Conservation (phyloP, 371 early-diverging fungal genomes). For the Rhizomucor miehei region DNA sequence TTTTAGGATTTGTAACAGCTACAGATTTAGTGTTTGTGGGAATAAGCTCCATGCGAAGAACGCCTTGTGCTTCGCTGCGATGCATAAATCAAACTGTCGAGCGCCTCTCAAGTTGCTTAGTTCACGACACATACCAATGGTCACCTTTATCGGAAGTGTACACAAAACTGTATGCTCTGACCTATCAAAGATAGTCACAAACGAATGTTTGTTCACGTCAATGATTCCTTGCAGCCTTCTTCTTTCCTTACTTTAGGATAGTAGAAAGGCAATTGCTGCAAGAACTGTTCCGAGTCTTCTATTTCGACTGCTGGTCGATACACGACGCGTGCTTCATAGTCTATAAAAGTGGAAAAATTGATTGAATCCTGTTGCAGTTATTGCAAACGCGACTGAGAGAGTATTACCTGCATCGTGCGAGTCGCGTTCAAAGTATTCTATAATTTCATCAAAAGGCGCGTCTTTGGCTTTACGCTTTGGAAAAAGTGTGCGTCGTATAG, state of each 20-base stretch:
- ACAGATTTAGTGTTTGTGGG: slow-evolving; percentile 15
- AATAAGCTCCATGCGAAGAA: slow-evolving; percentile 28
- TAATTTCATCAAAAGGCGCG: slow-evolving; percentile 34
- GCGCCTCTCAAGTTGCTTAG: too few relatives aligned
- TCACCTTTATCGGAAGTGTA: slow-evolving; percentile 10
- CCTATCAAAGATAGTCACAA: slow-evolving; percentile 14
- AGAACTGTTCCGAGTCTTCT: neutral
- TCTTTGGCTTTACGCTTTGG: slow-evolving; percentile 67
- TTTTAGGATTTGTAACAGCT: slow-evolving; percentile 36
- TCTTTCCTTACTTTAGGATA: slow-evolving; percentile 64
- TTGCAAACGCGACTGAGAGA: too few relatives aligned
- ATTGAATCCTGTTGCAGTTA: too few relatives aligned
- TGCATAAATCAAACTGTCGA: too few relatives aligned
- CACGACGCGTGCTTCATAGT: slow-evolving; percentile 7
- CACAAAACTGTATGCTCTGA: slow-evolving; percentile 44
- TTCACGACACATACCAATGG: neutral
- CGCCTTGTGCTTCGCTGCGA: slow-evolving; percentile 1
- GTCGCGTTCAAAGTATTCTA: slow-evolving; percentile 28
- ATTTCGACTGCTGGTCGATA: slow-evolving; percentile 1
- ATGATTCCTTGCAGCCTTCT: slow-evolving; percentile 10
- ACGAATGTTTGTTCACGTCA: neutral
- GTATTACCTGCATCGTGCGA: neutral
- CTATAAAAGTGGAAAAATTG: too few relatives aligned
- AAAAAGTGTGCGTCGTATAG: slow-evolving; percentile 25
- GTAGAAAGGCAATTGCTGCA: slow-evolving; percentile 58